Conservation (phyloP, 2,329 filamentous ascomycete species). For the Fusarium transvaalense region DNA sequence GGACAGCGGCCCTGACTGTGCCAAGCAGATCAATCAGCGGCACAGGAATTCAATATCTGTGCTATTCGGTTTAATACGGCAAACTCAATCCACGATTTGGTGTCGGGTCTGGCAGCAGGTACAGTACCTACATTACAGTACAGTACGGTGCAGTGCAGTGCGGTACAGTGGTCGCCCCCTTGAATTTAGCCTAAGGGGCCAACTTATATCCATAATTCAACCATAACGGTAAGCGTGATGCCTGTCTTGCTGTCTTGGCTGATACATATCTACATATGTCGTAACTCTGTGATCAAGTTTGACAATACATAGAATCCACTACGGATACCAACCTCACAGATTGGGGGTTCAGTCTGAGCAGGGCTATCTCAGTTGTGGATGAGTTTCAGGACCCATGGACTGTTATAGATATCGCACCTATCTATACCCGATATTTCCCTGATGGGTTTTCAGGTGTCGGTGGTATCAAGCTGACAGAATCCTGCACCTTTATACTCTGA, state of each 20-base stretch:
- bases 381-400: constrained; percentile 9
- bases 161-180: neutral
- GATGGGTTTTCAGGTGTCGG: neutral
- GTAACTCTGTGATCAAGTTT: neutral
- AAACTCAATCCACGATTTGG: neutral
- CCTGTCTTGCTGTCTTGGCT: neutral
- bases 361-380: neutral
- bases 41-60: constrained; percentile 3
- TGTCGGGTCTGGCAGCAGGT: too few relatives aligned
- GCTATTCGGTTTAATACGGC: neutral
- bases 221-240: neutral
- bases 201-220: neutral
- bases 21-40: constrained; percentile 6
- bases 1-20: neutral
- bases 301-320: neutral
- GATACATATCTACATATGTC: neutral
- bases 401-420: constrained; percentile 1
- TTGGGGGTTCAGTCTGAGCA: neutral
- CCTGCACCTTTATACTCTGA: neutral
- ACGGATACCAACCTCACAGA: neutral
- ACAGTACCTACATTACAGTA: too few relatives aligned
- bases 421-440: neutral
- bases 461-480: neutral
- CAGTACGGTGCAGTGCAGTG: neutral
- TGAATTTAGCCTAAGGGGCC: constrained; percentile 3